Base-by-base conservation (phyloP, 139 green algal species). In the Spirogloea muscicola region DNA sequence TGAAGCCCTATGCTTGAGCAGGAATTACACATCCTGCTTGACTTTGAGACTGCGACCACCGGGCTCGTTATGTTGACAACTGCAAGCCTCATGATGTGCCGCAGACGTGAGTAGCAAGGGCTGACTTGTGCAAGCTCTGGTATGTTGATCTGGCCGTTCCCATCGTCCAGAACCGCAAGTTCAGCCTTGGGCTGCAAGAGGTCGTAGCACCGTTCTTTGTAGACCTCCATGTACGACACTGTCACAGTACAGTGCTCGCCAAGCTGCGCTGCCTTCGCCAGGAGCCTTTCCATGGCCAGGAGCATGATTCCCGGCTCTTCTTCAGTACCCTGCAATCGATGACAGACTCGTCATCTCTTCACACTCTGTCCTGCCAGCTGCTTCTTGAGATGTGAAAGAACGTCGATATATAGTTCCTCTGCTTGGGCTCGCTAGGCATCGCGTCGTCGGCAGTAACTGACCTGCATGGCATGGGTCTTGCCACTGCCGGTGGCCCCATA, bases 401-500 rank as follows among this genome's bases (percentile, higher is more conserved):
- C n/a, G n/a, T n/a, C n/a, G n/a, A n/a, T n/a, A n/a, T n/a, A n/a
- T n/a, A n/a, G n/a, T n/a, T n/a, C n/a, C n/a, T n/a, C n/a, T n/a
- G n/a, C n/a, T n/a, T n/a, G n/a, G n/a, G n/a, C n/a, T n/a, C n/a
- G n/a, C n/a, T n/a, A n/a, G n/a, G n/a, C n/a, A n/a, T n/a, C n/a
- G n/a, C n/a, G n/a, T n/a, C n/a, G n/a, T n/a, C n/a, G n/a, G n/a
- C n/a, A 31, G 21, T 13, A 58, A 36, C 18, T 68, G n/a, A 68
- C 59, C 59, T 68, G 59, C 59, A 68, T 68, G 18, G 59, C 48
- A 7, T 68, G 6, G 3, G 59, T 68, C 42, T 68, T 68, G 5
- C 59, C 59, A 68, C 59, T 68, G 6, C 59, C 59, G 6, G 59
- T 68, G 27, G 59, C 59, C 18, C 59, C 59, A 43, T 68, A 68